Evolutionary conservation across 345 rosid species (phyloP).

Genomic region (Dimocarpus longan): DNA sequence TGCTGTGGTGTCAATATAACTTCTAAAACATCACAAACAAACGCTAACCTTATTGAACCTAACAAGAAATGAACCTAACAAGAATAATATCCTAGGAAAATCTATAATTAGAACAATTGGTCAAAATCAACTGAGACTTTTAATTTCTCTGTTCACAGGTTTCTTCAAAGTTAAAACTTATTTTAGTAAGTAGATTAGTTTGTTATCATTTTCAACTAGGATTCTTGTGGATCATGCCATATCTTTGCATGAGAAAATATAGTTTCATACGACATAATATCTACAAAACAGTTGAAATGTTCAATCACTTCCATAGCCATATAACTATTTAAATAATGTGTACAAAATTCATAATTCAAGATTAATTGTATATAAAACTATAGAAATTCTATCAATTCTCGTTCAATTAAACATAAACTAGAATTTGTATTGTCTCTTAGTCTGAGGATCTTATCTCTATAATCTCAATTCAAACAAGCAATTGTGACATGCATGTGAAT

Average conservation of each 20-base stretch:
- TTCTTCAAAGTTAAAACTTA: not conserved
- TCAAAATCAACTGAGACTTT: conserved; percentile 15
- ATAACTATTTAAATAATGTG: not conserved
- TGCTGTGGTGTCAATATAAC: conserved; percentile 14
- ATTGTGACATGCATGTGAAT: not conserved
- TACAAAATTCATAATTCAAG: not conserved
- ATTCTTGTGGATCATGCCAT: not conserved
- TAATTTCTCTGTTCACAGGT: too few relatives aligned
- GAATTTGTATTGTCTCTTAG: not conserved
- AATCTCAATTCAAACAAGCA: not conserved
- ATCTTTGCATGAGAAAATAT: conserved; percentile 9
- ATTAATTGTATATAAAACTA: too few relatives aligned
- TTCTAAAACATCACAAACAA: not conserved
- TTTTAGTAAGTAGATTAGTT: not conserved
- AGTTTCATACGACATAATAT: conserved; percentile 16
- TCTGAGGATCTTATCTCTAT: not conserved
- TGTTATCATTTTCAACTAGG: conserved; percentile 27
- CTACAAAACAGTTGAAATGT: conserved; percentile 4
- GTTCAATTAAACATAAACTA: not conserved
- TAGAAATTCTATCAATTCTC: not conserved
- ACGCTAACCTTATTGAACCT: conserved; percentile 13
- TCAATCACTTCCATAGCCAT: too few relatives aligned
- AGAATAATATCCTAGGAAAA: conserved; percentile 20
- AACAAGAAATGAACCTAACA: not conserved
- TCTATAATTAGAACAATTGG: conserved; percentile 7